Conservation (phyloP, 2,329 filamentous ascomycete species). For the Intubia oerlemansii region DNA sequence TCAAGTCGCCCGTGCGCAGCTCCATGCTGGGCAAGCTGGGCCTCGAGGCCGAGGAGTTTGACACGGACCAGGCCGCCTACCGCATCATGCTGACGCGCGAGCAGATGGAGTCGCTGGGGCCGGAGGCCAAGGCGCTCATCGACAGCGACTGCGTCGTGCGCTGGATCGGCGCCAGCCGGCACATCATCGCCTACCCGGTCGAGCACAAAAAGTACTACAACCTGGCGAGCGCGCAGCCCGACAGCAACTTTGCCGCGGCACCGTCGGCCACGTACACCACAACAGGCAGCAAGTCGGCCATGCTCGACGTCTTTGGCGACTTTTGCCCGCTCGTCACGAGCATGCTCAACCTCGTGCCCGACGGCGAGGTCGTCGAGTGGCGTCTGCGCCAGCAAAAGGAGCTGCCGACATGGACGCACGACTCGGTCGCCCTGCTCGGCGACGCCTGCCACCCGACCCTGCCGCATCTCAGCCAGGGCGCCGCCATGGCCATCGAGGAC, state of each 20-base stretch:
- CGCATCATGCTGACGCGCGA: slow-evolving; percentile 53
- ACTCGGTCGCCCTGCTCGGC: slow-evolving; percentile 33
- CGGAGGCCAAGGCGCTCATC: slow-evolving; percentile 45
- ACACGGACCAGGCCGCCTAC: slow-evolving; percentile 60
- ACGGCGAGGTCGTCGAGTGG: slow-evolving; percentile 45
- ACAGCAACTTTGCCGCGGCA: slow-evolving; percentile 35
- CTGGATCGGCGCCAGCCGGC: slow-evolving; percentile 55
- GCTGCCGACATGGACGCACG: slow-evolving; percentile 35
- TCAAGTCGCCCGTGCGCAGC: slow-evolving; percentile 28
- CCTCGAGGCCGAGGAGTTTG: slow-evolving; percentile 32
- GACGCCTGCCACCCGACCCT: slow-evolving; percentile 48
- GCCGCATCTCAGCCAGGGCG: slow-evolving; percentile 45
- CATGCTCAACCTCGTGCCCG: slow-evolving; percentile 37
- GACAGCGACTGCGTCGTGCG: slow-evolving; percentile 46
- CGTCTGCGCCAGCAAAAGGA: slow-evolving; percentile 35
- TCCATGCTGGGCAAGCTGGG: slow-evolving; percentile 32
- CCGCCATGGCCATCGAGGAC: slow-evolving; percentile 48
- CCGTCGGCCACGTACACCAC: slow-evolving; percentile 40
- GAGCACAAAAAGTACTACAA: slow-evolving; percentile 44
- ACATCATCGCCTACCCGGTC: slow-evolving; percentile 63
- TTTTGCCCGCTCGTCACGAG: slow-evolving; percentile 37
- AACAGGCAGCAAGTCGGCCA: slow-evolving; percentile 34
- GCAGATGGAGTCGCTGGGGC: slow-evolving; percentile 42
- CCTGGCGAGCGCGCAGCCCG: slow-evolving; percentile 39
- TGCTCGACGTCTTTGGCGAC: slow-evolving; percentile 38